Conservation (phyloP, 345 rosid genomes). For the thale cress (Arabidopsis thaliana) region DNA sequence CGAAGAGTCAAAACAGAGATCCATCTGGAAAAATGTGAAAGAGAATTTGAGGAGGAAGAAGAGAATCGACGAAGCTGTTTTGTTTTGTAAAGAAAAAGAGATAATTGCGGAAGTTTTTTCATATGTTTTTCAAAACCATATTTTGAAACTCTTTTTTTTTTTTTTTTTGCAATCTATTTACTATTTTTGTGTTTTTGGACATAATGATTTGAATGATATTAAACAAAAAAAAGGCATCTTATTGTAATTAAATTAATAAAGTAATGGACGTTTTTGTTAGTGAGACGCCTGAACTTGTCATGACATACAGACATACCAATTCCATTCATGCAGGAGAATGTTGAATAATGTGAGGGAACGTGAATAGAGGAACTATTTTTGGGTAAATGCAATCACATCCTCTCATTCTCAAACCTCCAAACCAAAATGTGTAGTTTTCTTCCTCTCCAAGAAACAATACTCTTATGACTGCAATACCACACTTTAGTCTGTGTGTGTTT, state of each 20-base stretch:
- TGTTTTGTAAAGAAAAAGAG: constrained; percentile 6
- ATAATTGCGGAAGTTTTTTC: constrained; percentile 32
- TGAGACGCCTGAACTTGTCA: constrained; percentile 44
- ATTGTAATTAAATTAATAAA: not conserved
- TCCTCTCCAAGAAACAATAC: constrained; percentile 26
- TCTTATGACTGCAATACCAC: not conserved
- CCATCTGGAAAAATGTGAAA: constrained; percentile 2
- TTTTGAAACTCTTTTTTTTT: not conserved
- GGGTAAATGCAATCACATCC: constrained; percentile 9
- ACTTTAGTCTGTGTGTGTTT: no score
- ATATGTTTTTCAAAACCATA: constrained; percentile 6
- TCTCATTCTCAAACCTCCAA: not conserved
- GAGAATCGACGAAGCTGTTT: constrained; percentile 32
- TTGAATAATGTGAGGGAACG: constrained; percentile 26
- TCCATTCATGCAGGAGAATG: constrained; percentile 14
- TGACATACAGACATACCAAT: not conserved
- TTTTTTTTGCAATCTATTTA: not conserved
- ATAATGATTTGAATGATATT: constrained; percentile 1
- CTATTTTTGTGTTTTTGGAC: constrained; percentile 7
- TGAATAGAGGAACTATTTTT: constrained; percentile 20
- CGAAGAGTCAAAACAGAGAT: constrained; percentile 27
- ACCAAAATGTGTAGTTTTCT: not conserved
- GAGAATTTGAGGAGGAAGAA: not conserved
- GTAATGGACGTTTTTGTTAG: constrained; percentile 36
- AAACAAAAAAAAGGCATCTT: not conserved